A percentile compares a stretch with the other conserved stretches of the same genome.
Conservation (phyloP, 441 rosid species). For the Sinapis alba region DNA sequence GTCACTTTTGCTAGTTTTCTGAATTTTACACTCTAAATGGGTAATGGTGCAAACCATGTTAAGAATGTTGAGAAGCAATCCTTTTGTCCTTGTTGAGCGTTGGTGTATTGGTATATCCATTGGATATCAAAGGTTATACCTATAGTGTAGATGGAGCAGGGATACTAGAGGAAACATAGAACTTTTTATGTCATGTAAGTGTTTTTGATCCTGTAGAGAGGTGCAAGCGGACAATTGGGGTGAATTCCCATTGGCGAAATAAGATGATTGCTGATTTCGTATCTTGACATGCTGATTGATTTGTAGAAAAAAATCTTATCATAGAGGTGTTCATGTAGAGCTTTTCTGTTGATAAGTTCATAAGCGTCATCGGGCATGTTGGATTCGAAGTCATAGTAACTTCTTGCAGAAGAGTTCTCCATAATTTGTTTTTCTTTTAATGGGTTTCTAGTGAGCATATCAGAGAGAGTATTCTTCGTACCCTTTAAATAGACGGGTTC, state of each 20-base stretch:
- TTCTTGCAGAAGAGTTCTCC: no score
- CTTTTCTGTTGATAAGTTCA: no score
- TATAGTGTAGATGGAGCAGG: neutral
- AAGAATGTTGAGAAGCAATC: neutral
- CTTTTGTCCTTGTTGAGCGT: neutral
- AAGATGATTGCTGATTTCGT: no score
- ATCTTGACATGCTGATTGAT: no score
- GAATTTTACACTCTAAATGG: neutral
- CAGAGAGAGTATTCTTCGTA: no score
- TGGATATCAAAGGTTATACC: neutral
- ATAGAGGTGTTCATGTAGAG: no score
- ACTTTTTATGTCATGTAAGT: neutral
- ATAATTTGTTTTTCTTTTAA: no score
- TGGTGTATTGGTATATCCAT: neutral
- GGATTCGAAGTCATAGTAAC: no score
- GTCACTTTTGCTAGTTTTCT: neutral
- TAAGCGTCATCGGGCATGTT: no score
- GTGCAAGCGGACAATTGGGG: neutral
- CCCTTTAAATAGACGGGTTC: no score
- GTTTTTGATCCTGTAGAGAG: neutral
- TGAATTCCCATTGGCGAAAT: neutral
- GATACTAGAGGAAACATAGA: neutral
- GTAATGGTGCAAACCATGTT: neutral
- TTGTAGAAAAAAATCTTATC: no score
- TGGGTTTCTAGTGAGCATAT: no score